Evolutionary conservation across 805 yeast species (phyloP).

Genomic region (Pachysolen tannophilus): DNA sequence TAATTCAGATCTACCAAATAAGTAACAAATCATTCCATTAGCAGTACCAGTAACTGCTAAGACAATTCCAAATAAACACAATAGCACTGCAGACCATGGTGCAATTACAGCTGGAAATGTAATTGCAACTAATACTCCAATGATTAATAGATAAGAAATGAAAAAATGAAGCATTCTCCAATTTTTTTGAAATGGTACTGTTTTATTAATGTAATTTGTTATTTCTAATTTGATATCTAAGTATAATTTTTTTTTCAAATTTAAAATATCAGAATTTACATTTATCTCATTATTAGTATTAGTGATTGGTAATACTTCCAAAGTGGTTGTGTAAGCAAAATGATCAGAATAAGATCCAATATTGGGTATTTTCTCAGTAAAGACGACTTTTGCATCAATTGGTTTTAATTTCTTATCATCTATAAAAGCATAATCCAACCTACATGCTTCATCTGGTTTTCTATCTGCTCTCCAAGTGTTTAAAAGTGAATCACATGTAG

Average conservation of each 20-base stretch:
- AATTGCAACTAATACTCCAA: conserved; percentile 47
- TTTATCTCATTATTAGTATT: background rate
- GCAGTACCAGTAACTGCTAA: conserved; percentile 60
- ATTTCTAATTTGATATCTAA: conserved; percentile 42
- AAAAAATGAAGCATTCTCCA: conserved; percentile 66
- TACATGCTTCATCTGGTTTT: conserved; percentile 61
- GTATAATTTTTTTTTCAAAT: conserved; percentile 27
- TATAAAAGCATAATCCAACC: conserved; percentile 84
- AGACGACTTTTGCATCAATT: conserved; percentile 57
- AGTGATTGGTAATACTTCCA: conserved; percentile 21
- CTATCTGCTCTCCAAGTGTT: conserved; percentile 77
- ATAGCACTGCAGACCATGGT: conserved; percentile 61
- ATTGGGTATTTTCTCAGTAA: conserved; percentile 59
- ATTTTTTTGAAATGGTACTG: conserved; percentile 47
- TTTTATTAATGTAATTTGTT: conserved; percentile 35
- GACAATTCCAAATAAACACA: conserved; percentile 46
- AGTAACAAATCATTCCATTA: conserved; percentile 68
- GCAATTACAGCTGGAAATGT: conserved; percentile 48
- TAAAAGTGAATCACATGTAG: conserved; percentile 81
- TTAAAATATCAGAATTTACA: conserved; percentile 4
- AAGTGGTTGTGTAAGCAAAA: conserved; percentile 62
- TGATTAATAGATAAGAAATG: conserved; percentile 39
- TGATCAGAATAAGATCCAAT: conserved; percentile 87
- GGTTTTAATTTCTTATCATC: conserved; percentile 49
- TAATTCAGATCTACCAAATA: conserved; percentile 75